Conservation (phyloP, 805 yeast species). For the Cyberlindnera mycetangii region DNA sequence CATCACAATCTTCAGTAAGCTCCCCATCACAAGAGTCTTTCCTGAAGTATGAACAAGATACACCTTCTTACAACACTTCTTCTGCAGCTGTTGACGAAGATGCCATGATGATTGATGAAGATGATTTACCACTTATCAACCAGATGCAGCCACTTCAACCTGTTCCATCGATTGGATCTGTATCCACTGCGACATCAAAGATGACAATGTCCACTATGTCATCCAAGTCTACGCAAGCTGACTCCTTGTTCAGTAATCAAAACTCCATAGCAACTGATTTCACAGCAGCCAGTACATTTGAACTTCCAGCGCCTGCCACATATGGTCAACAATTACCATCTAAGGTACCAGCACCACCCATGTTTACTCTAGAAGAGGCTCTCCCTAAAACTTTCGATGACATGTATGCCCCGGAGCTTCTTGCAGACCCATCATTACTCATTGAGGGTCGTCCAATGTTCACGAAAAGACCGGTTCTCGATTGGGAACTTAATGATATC, state of each 20-base stretch:
- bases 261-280: constrained; percentile 19
- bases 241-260: constrained; percentile 23
- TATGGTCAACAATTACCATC: constrained; percentile 7
- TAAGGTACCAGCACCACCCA: constrained; percentile 3
- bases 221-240: constrained; percentile 10
- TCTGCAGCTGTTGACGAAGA: constrained; percentile 11
- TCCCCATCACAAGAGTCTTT: constrained; percentile 10
- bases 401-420: constrained; percentile 56
- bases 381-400: constrained; percentile 50
- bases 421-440: constrained; percentile 41
- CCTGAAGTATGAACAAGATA: constrained; percentile 4
- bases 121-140: constrained; percentile 1
- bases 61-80: not conserved
- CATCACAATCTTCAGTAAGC: constrained; percentile 8
- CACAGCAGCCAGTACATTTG: constrained; percentile 15
- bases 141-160: constrained; percentile 24
- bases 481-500: constrained; percentile 71
- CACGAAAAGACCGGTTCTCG: constrained; percentile 58
- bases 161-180: constrained; percentile 24
- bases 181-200: constrained; percentile 10
- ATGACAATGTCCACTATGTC: constrained; percentile 6
- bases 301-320: constrained; percentile 6
- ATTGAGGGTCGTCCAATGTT: constrained; percentile 60
- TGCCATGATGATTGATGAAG: constrained; percentile 17
- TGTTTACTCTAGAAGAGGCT: constrained; percentile 43